These are phyloP conservation scores for Abrus precatorius DNA, from an alignment of 306 rosid genomes.

Conservation along the genomic window DNA sequence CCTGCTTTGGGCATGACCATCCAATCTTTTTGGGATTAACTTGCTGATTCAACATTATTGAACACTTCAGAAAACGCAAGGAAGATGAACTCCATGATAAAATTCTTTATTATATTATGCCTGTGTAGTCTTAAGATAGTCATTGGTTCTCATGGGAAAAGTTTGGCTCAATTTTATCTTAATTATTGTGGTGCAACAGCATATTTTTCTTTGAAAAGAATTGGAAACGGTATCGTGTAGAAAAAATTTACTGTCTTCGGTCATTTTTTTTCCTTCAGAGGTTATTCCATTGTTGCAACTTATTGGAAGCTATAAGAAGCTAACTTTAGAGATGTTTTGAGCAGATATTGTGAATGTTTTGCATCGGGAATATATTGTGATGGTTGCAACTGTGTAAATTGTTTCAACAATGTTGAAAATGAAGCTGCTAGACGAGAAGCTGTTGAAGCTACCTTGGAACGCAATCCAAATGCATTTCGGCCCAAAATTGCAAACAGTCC, in stretches of 20 bases:
- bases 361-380: conserved; percentile 99
- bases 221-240: not conserved
- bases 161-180: conserved; percentile 37
- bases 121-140: conserved; percentile 4
- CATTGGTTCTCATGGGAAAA: conserved; percentile 28
- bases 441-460: conserved; percentile 97
- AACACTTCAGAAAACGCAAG: conserved; percentile 1
- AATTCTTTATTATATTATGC: conserved; percentile 20
- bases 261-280: conserved; percentile 19
- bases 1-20: conserved; percentile 23
- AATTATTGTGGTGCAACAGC: conserved; percentile 20
- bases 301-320: conserved; percentile 31
- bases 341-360: conserved; percentile 99
- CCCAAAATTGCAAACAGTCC: conserved; percentile 99
- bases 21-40: not conserved
- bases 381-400: conserved; percentile 98
- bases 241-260: conserved; percentile 13
- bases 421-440: conserved; percentile 97
- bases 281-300: conserved; percentile 26
- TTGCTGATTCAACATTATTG: conserved; percentile 28
- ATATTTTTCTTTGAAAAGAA: conserved; percentile 26
- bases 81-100: conserved; percentile 10
- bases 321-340: conserved; percentile 55
- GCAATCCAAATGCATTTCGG: conserved; percentile 98
- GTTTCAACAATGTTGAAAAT: conserved; percentile 95